Conservation (phyloP, 1,284 basidiomycete genomes). For the Microstroma glucosiphilum region DNA sequence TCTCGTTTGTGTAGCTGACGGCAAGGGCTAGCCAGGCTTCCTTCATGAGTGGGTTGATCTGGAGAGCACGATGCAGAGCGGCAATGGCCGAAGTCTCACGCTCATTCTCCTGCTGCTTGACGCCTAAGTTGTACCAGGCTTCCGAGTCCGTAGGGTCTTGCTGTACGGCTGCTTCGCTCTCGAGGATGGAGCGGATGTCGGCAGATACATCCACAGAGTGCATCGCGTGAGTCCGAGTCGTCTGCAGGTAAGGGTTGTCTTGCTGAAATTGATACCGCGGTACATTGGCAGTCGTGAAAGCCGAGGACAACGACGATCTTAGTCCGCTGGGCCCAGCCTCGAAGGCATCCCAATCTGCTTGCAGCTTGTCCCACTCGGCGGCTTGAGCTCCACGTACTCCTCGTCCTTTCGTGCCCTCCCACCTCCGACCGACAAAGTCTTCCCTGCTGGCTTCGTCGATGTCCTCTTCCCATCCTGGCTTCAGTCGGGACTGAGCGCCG, state of each 20-base stretch:
- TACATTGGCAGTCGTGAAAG: constrained; percentile 14
- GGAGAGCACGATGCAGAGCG: constrained; percentile 73
- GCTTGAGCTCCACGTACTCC: constrained; percentile 41
- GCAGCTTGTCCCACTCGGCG: constrained; percentile 63
- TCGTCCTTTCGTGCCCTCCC: constrained; percentile 33
- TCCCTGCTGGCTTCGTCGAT: constrained; percentile 22
- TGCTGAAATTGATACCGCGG: constrained; percentile 42
- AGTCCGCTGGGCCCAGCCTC: constrained; percentile 28
- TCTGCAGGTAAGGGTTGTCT: constrained; percentile 41
- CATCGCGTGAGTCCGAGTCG: constrained; percentile 26
- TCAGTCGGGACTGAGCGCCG: constrained; percentile 17
- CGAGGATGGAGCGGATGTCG: constrained; percentile 55
- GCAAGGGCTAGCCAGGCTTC: constrained; percentile 85
- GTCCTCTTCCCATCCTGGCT: constrained; percentile 34
- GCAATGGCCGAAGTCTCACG: constrained; percentile 83
- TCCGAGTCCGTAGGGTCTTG: constrained; percentile 64
- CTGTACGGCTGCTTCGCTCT: constrained; percentile 84
- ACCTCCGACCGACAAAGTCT: constrained; percentile 48
- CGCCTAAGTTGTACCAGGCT: constrained; percentile 85
- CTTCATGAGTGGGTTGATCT: constrained; percentile 61
- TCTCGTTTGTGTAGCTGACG: constrained; percentile 88
- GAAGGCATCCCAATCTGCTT: constrained; percentile 69
- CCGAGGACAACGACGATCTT: background rate
- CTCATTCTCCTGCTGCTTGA: constrained; percentile 98
- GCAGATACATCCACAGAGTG: constrained; percentile 13